A percentile compares a stretch with the other conserved stretches of the same genome.
Evolutionary conservation across 2,329 filamentous ascomycete genomes (phyloP).

Genomic region (Dendrostoma leiphaemia): DNA sequence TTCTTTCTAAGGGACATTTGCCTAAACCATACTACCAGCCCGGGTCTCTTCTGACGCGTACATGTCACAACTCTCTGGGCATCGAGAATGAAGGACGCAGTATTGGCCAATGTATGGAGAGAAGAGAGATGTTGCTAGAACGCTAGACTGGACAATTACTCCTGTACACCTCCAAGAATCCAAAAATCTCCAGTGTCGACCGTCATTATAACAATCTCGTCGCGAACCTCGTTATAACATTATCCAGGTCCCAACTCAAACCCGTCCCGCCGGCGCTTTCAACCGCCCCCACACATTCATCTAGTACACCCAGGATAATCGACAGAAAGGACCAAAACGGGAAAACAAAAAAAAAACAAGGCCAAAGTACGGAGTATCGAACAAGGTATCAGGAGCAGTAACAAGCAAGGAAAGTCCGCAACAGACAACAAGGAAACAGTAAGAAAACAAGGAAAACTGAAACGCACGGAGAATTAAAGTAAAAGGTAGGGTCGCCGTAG

Average conservation of each 20-base stretch:
- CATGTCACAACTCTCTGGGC: too few species aligned
- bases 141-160: constrained; percentile 3
- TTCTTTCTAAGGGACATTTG: too few species aligned
- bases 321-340: background rate
- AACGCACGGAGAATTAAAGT: constrained; percentile 36
- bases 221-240: constrained; percentile 10
- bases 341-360: constrained; percentile 13
- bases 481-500: constrained; percentile 40
- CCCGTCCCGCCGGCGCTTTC: too few species aligned
- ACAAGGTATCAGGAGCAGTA: constrained; percentile 55
- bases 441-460: constrained; percentile 14
- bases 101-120: background rate
- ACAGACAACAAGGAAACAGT: constrained; percentile 25
- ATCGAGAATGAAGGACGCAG: too few species aligned
- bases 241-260: background rate
- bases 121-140: constrained; percentile 17
- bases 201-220: constrained; percentile 12
- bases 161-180: constrained; percentile 12
- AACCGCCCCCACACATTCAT: background rate
- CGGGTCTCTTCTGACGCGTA: too few species aligned
- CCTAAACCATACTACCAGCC: background rate
- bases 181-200: background rate
- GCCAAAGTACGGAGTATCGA: constrained; percentile 43
- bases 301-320: constrained; percentile 15
- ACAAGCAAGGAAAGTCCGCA: constrained; percentile 28